phyloP scores from a whole-genome alignment of 305 asterid species.

The Solanum hybrid region DNA sequence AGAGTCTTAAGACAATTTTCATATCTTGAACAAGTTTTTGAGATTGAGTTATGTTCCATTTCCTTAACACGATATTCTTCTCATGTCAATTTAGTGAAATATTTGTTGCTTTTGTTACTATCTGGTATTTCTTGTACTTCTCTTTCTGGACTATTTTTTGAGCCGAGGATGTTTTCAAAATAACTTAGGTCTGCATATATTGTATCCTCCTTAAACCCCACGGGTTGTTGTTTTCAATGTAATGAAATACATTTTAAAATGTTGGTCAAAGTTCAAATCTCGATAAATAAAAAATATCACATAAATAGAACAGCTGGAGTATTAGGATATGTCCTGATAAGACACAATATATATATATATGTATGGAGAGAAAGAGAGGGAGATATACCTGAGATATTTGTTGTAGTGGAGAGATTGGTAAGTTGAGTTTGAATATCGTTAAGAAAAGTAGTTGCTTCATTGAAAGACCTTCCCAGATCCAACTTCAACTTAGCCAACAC shows the following conservation, averaged over 20 bases:
- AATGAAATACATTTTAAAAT: not conserved
- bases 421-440: conserved; percentile 1
- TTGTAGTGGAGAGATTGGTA: not conserved
- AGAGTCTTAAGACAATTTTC: not conserved
- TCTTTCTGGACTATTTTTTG: not conserved
- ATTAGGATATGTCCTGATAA: no score
- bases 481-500: conserved; percentile 5
- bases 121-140: not conserved
- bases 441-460: conserved; percentile 7
- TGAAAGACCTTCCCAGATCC: not conserved
- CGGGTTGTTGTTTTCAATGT: no score
- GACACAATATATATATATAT: no score
- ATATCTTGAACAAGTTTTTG: not conserved
- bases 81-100: not conserved
- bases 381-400: not conserved
- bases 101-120: rapidly evolving
- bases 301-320: no score
- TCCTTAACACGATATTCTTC: not conserved
- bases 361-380: not conserved
- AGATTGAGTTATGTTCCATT: no score
- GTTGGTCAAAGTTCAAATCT: not conserved
- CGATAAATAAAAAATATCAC: no score
- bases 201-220: no score
- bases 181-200: no score
- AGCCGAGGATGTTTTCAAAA: not conserved